These are phyloP conservation scores for Bolboschoenus planiculmis DNA, from an alignment of 176 grass and related monocot species.

Conservation along the genomic window DNA sequence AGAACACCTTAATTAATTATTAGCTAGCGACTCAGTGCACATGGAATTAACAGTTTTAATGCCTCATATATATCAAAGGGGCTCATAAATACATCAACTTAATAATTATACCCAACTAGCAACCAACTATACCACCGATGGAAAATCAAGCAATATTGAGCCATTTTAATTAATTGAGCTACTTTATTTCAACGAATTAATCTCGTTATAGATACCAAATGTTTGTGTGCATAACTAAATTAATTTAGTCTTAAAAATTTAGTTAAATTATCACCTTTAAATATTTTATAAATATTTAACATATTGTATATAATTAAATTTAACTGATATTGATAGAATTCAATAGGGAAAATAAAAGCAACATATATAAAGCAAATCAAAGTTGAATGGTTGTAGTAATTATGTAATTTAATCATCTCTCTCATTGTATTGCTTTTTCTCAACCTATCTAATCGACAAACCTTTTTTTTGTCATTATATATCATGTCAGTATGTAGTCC, in stretches of 20 bases:
- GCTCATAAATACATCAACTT: background rate
- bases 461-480: background rate
- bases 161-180: background rate
- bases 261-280: background rate
- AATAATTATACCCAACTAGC: background rate
- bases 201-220: no score
- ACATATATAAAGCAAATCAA: no score
- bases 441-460: background rate
- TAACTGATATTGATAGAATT: no score
- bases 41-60: background rate
- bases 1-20: background rate
- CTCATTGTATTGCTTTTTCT: background rate
- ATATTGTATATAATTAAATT: no score
- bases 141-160: background rate
- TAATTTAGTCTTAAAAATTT: background rate
- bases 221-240: no score
- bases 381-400: no score
- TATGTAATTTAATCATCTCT: background rate
- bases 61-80: background rate
- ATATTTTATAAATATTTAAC: background rate
- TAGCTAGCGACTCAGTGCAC: background rate
- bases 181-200: no score
- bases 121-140: background rate
- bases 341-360: no score
- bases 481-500: background rate